phyloP scores from a whole-genome alignment of 148 eudicot genomes.

The Amaranthus palmeri region DNA sequence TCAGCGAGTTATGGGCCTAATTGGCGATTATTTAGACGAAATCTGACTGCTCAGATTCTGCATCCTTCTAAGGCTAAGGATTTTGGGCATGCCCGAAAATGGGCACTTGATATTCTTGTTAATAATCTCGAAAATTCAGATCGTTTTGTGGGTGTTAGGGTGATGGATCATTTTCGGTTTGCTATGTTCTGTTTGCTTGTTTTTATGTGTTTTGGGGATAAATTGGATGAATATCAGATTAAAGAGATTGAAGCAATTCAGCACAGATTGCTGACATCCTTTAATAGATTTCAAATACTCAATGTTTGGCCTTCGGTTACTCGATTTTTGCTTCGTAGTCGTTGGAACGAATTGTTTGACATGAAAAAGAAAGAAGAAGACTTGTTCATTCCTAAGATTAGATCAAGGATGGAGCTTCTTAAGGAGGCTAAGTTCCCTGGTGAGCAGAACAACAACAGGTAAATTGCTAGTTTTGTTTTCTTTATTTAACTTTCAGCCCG shows the following conservation, averaged over 20 bases:
- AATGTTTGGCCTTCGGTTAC: conserved; percentile 49
- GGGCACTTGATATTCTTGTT: conserved; percentile 30
- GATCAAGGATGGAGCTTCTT: conserved; percentile 24
- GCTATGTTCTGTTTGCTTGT: conserved; percentile 63
- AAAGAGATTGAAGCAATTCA: conserved; percentile 33
- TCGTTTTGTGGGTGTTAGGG: conserved; percentile 23
- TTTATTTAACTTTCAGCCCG: too few relatives aligned
- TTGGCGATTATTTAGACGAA: conserved; percentile 33
- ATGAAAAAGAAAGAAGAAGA: conserved; percentile 29
- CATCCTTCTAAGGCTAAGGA: conserved; percentile 30
- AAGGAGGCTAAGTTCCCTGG: neutral
- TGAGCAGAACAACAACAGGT: neutral
- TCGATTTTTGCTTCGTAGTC: conserved; percentile 36
- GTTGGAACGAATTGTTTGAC: conserved; percentile 44
- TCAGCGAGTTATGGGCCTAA: conserved; percentile 42
- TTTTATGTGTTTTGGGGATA: conserved; percentile 73
- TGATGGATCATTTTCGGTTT: conserved; percentile 57
- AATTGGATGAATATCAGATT: conserved; percentile 42
- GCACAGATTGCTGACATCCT: conserved; percentile 21
- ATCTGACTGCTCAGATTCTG: conserved; percentile 27
- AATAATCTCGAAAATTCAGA: conserved; percentile 2
- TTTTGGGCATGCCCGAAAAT: conserved; percentile 21
- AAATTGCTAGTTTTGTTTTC: conserved; percentile 37
- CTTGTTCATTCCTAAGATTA: conserved; percentile 45
- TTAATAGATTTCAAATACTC: conserved; percentile 32